phyloP scores from a whole-genome alignment of 2,329 filamentous ascomycete species.

The Ustilaginoidea virens region DNA sequence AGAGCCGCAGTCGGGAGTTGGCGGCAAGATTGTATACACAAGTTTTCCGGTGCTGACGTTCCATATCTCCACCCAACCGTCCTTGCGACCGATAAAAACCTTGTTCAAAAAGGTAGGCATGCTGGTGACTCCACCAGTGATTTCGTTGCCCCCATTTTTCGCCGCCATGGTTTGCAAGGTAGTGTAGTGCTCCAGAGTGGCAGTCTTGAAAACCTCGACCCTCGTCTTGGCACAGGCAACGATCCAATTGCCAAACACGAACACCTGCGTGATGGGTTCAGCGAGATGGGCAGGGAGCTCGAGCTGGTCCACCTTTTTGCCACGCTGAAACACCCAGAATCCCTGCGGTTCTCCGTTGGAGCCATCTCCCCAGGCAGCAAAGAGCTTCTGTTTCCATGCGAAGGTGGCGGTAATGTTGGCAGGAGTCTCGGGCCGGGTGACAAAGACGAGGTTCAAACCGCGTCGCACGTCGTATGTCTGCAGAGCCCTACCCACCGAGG shows the following conservation, averaged over 20 bases:
- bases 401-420: slow-evolving; percentile 70
- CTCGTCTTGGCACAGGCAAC: slow-evolving; percentile 60
- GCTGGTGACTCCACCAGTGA: slow-evolving; percentile 66
- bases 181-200: slow-evolving; percentile 78
- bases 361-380: slow-evolving; percentile 74
- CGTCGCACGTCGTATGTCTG: slow-evolving; percentile 92
- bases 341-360: slow-evolving; percentile 41
- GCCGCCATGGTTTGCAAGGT: slow-evolving; percentile 50
- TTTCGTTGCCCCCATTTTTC: slow-evolving; percentile 43
- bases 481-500: slow-evolving; percentile 74
- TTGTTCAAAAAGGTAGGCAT: slow-evolving; percentile 97
- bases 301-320: slow-evolving; percentile 68
- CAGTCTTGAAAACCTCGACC: slow-evolving; percentile 80
- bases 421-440: slow-evolving; percentile 82
- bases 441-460: slow-evolving; percentile 83
- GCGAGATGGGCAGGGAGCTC: slow-evolving; percentile 47
- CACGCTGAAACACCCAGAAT: slow-evolving; percentile 83
- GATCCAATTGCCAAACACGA: slow-evolving; percentile 85
- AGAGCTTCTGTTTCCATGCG: slow-evolving; percentile 75
- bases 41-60: slow-evolving; percentile 87
- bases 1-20: slow-evolving; percentile 53
- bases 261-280: slow-evolving; percentile 60
- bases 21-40: slow-evolving; percentile 76
- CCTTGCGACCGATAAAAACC: slow-evolving; percentile 71
- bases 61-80: slow-evolving; percentile 93